Evolutionary conservation across 805 yeast species (phyloP).

Genomic region (Candida railenensis): DNA sequence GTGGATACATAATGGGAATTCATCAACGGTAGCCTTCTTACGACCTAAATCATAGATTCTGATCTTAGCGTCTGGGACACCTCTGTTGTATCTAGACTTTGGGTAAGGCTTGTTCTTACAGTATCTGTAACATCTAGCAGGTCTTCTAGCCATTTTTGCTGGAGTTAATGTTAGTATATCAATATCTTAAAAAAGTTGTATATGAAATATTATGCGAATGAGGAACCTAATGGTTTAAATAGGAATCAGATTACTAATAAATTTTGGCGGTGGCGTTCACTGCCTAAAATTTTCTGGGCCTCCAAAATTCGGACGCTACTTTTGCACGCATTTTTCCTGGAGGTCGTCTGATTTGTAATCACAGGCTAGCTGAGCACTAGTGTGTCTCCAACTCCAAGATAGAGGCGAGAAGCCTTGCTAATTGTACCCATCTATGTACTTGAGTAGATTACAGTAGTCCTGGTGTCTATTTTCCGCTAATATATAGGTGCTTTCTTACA

Average conservation of each 20-base stretch:
- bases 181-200: background rate
- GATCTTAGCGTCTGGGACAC: slow-evolving; percentile 99
- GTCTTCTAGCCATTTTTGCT: slow-evolving; percentile 97
- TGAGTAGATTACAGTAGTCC: background rate
- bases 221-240: no score
- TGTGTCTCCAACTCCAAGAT: background rate
- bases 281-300: no score
- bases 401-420: no score
- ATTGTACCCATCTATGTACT: background rate
- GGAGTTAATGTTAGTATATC: slow-evolving; percentile 2
- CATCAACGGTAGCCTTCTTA: slow-evolving; percentile 99
- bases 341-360: background rate
- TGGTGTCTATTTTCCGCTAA: background rate
- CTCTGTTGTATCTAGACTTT: slow-evolving; percentile 99
- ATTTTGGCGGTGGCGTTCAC: background rate
- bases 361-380: background rate
- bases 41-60: slow-evolving; percentile 99
- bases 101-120: slow-evolving; percentile 99
- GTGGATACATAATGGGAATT: slow-evolving; percentile 99
- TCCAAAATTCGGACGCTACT: no score
- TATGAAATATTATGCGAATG: no score
- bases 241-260: background rate
- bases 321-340: background rate
- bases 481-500: background rate
- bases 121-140: slow-evolving; percentile 99